phyloP scores from a whole-genome alignment of 2,329 filamentous ascomycete species.

The Hypoxylon sp. region DNA sequence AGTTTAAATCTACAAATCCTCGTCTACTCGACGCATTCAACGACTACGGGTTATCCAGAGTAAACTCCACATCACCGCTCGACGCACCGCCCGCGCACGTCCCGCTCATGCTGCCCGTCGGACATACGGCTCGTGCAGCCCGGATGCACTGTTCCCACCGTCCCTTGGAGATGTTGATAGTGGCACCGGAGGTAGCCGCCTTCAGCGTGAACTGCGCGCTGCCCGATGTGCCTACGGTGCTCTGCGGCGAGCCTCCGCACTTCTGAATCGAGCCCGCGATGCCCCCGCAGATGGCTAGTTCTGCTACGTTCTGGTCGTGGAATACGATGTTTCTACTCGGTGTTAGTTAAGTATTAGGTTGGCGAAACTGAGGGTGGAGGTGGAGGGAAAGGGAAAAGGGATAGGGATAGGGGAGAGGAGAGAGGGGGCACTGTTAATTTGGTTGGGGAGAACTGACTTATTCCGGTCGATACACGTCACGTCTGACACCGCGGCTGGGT shows the following conservation, averaged over 20 bases:
- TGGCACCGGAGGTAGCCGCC: slow-evolving; percentile 60
- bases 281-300: slow-evolving; percentile 67
- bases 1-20: neutral
- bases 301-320: slow-evolving; percentile 65
- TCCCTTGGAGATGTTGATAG: slow-evolving; percentile 68
- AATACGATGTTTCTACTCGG: slow-evolving; percentile 59
- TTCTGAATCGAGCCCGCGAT: slow-evolving; percentile 63
- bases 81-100: slow-evolving; percentile 65
- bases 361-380: no score
- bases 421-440: neutral
- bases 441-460: slow-evolving; percentile 54
- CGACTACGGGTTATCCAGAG: slow-evolving; percentile 53
- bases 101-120: slow-evolving; percentile 63
- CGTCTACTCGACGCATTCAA: neutral
- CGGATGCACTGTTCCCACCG: slow-evolving; percentile 69
- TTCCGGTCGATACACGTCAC: slow-evolving; percentile 60
- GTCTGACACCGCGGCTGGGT: slow-evolving; percentile 60
- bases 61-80: slow-evolving; percentile 63
- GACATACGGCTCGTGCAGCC: slow-evolving; percentile 67
- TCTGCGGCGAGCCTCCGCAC: slow-evolving; percentile 62
- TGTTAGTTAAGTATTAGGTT: slow-evolving; percentile 3
- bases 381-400: neutral
- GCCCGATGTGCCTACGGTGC: slow-evolving; percentile 63
- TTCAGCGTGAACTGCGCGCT: slow-evolving; percentile 65
- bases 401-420: neutral